phyloP scores from a whole-genome alignment of 2,329 filamentous ascomycete species.

The Aspergillus caelatus region DNA sequence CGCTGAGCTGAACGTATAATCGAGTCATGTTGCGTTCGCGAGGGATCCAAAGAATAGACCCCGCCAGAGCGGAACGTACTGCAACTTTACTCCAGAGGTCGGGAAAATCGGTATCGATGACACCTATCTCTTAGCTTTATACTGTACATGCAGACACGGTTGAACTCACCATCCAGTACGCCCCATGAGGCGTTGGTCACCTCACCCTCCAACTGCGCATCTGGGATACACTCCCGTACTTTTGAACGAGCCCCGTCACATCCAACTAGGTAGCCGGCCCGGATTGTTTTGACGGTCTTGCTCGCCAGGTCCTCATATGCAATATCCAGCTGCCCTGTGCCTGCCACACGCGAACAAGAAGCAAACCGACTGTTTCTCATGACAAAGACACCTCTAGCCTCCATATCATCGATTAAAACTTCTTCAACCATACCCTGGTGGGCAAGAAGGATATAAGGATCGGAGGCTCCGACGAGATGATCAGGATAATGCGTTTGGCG shows the following conservation, averaged over 20 bases:
- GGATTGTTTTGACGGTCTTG: background rate
- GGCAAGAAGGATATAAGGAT: background rate
- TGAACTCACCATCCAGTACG: background rate
- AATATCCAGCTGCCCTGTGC: background rate
- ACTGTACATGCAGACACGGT: background rate
- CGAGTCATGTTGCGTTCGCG: conserved; percentile 73
- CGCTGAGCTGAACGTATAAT: conserved; percentile 52
- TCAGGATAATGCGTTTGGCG: background rate
- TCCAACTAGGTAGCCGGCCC: background rate
- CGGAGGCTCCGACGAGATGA: background rate
- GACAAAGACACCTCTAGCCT: background rate
- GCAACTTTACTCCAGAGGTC: no score
- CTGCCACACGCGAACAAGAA: background rate
- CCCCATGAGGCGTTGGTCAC: background rate
- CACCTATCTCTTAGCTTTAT: background rate
- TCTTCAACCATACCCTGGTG: background rate
- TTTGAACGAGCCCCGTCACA: background rate
- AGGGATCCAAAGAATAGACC: conserved; percentile 73
- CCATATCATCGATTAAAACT: background rate
- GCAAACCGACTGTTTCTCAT: background rate
- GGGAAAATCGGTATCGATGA: background rate
- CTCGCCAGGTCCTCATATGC: background rate
- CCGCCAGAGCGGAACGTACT: conserved; percentile 52
- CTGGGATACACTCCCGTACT: background rate
- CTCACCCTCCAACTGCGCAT: background rate